Evolutionary conservation across 352 stramenopile species (phyloP).

Genomic region (Phytophthora litchii): DNA sequence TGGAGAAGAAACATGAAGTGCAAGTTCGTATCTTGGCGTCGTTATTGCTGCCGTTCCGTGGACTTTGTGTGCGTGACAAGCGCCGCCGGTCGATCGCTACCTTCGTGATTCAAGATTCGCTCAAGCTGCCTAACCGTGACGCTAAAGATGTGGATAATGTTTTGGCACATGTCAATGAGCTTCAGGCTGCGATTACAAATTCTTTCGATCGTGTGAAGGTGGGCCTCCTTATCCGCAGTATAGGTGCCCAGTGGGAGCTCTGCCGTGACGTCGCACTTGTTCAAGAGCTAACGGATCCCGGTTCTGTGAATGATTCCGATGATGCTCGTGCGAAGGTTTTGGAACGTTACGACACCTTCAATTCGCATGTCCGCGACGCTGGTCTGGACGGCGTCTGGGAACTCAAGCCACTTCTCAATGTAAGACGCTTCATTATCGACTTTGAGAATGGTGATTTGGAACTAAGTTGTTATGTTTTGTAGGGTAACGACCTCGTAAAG

Average conservation of each 20-base stretch:
- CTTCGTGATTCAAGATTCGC: constrained; percentile 63
- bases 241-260: constrained; percentile 65
- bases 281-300: constrained; percentile 48
- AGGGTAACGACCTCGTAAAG: constrained; percentile 79
- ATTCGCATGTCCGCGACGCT: constrained; percentile 26
- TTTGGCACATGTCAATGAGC: constrained; percentile 41
- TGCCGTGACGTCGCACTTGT: constrained; percentile 59
- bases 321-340: constrained; percentile 24
- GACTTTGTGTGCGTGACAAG: constrained; percentile 61
- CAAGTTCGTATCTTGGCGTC: constrained; percentile 63
- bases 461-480: constrained; percentile 15
- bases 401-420: constrained; percentile 74
- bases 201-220: constrained; percentile 56
- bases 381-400: constrained; percentile 60
- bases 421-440: constrained; percentile 26
- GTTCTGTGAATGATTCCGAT: constrained; percentile 2
- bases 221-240: constrained; percentile 61
- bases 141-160: constrained; percentile 72
- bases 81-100: constrained; percentile 47
- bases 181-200: constrained; percentile 30
- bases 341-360: constrained; percentile 49
- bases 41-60: constrained; percentile 59
- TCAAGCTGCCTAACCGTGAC: constrained; percentile 70
- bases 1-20: constrained; percentile 48
- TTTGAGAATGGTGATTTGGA: background rate